Conservation (phyloP, 2,329 filamentous ascomycete species). For the Penicillium concentricum region DNA sequence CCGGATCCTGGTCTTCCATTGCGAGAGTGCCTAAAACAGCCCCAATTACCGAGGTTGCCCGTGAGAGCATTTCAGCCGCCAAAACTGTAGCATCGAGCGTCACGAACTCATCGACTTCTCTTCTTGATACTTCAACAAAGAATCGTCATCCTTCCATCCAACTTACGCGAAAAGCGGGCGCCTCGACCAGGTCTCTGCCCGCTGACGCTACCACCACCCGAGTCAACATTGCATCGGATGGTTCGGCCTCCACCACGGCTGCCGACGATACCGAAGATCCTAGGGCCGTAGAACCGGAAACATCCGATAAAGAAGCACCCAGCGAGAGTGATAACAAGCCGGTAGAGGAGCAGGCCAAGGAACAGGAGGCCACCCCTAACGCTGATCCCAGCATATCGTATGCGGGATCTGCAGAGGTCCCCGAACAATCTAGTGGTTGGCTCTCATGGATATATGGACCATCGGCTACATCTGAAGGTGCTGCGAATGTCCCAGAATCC, state of each 20-base stretch:
- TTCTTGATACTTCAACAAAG: constrained; percentile 26
- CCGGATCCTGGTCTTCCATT: constrained; percentile 44
- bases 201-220: constrained; percentile 46
- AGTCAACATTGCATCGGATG: constrained; percentile 46
- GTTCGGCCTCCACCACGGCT: constrained; percentile 33
- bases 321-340: constrained; percentile 11
- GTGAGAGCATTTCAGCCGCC: constrained; percentile 49
- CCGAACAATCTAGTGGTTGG: constrained; percentile 33
- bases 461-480: constrained; percentile 10
- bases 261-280: constrained; percentile 21
- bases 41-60: constrained; percentile 50
- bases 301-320: constrained; percentile 21
- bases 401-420: constrained; percentile 9
- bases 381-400: constrained; percentile 15
- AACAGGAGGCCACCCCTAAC: constrained; percentile 17
- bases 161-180: constrained; percentile 42
- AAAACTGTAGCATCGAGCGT: constrained; percentile 38
- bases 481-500: constrained; percentile 11
- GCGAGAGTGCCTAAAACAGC: constrained; percentile 45
- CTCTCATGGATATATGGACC: constrained; percentile 40
- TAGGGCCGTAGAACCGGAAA: constrained; percentile 8
- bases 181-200: constrained; percentile 46
- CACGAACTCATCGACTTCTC: constrained; percentile 32
- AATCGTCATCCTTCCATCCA: constrained; percentile 40
- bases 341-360: constrained; percentile 18